Evolutionary conservation across 1,284 basidiomycete species (phyloP).

Genomic region (Apiotrichum siamense): DNA sequence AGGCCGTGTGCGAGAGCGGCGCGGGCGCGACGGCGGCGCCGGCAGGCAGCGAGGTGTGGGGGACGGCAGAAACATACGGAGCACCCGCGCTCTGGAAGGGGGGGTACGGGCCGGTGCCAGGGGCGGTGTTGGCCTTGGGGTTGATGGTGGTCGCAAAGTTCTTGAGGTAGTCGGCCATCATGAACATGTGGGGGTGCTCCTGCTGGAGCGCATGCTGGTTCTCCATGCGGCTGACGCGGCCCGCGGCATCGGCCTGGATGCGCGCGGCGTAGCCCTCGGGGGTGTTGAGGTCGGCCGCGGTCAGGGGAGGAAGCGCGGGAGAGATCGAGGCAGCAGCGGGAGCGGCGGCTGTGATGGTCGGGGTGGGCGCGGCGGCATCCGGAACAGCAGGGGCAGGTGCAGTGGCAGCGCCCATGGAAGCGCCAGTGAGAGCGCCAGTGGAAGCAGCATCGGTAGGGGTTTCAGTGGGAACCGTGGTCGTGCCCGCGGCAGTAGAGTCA

Average conservation of each 20-base stretch:
- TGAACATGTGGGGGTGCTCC: conserved; percentile 1
- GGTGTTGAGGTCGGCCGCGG: background rate
- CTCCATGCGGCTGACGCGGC: background rate
- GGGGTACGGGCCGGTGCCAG: no score
- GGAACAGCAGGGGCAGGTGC: background rate
- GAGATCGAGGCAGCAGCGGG: background rate
- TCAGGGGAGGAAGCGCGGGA: background rate
- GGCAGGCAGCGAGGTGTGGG: background rate
- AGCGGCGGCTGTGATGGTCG: background rate
- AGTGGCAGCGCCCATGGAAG: background rate
- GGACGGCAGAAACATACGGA: background rate
- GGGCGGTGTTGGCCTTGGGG: background rate
- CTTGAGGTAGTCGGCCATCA: conserved; percentile 1
- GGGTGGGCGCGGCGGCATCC: background rate
- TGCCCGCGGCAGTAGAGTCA: background rate
- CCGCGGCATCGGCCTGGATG: background rate
- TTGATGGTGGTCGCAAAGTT: background rate
- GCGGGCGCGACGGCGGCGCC: background rate
- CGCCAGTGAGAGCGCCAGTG: background rate
- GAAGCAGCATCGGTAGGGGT: background rate
- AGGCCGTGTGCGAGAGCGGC: background rate
- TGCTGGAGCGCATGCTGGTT: background rate
- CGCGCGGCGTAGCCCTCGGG: background rate
- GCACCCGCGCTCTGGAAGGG: no score
- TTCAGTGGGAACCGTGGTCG: background rate